Evolutionary conservation across 495 filamentous ascomycete species (phyloP).

Genomic region (Amniculicola lignicola): DNA sequence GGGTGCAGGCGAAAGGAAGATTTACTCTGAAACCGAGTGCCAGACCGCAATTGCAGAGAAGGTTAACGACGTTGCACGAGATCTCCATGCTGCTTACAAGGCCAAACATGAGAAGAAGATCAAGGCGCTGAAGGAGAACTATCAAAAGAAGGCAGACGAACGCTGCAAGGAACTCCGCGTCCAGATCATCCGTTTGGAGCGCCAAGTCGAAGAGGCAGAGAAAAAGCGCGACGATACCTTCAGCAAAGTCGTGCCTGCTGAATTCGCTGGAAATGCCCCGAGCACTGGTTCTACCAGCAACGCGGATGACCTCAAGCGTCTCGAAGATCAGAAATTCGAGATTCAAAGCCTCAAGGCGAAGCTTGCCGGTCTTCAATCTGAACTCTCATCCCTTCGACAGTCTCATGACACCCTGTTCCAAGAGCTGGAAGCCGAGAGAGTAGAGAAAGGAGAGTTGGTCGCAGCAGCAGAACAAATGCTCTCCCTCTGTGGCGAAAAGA

Average conservation of each 20-base stretch:
- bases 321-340: conserved; percentile 51
- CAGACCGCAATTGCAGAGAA: conserved; percentile 68
- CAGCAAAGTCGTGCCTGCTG: conserved; percentile 53
- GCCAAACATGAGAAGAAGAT: conserved; percentile 95
- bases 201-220: conserved; percentile 71
- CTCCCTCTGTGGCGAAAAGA: conserved; percentile 40
- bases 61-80: conserved; percentile 78
- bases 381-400: conserved; percentile 60
- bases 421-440: conserved; percentile 71
- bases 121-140: conserved; percentile 88
- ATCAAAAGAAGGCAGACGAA: conserved; percentile 86
- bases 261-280: not conserved
- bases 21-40: conserved; percentile 33
- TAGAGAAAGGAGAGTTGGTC: conserved; percentile 94
- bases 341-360: conserved; percentile 54
- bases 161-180: conserved; percentile 70
- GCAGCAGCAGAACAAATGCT: conserved; percentile 87
- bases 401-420: conserved; percentile 62
- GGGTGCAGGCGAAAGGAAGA: conserved; percentile 8
- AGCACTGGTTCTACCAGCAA: not conserved
- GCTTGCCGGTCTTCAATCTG: conserved; percentile 66
- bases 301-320: conserved; percentile 46
- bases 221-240: conserved; percentile 62
- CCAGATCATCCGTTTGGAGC: conserved; percentile 61
- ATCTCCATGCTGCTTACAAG: conserved; percentile 92